Evolutionary conservation across 2,329 filamentous ascomycete genomes (phyloP), one percentile per base, ranked within the genome.

Genomic region (Teratosphaeria nubilosa): DNA sequence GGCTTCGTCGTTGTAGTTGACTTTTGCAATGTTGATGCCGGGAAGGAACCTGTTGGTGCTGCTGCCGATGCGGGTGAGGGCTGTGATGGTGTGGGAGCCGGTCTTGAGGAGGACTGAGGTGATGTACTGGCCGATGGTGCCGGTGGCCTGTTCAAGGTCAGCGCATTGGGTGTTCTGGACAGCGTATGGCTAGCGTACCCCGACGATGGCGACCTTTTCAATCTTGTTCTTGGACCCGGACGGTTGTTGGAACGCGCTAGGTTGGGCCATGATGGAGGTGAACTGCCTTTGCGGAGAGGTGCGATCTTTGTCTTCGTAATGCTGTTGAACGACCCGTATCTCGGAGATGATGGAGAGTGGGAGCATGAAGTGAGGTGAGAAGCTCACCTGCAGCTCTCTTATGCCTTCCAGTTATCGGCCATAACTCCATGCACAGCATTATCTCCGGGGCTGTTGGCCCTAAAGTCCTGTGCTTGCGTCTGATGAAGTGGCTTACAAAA

Each of bases 21-120:
- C 68, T 25, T 64, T 68, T 24, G 70, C 73, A 37, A 75, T 66
- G 4, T 65, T 63, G 51, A 79, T 68, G 22, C 70, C 76, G 0
- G 65, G 61, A 7, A 76, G 77, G 2, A 81, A 68, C 0, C 63
- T 72, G 59, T 63, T 70, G 2, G 67, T 74, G 62, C 77, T 78
- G 31, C 75, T 1, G 62, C 56, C 9, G 27, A 30, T 30, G 27
- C 55, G 53, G 1, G 76, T 77, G 48, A 83, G 68, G 59, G 78
- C 78, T 1, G 79, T 82, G 59, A 83, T 68, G 14, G 64, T 75
- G 66, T 80, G 77, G 52, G 75, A 75, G 56, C 77, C 77, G 27
- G 72, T 73, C 41, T 71, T 69, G 51, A 78, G 64, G 4, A 81
- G 69, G n/a, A 71, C 71, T 4, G 69, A 62, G 48, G 72, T 63